Conservation (phyloP, 208 protist species). For the Acanthamoeba divionensis region DNA sequence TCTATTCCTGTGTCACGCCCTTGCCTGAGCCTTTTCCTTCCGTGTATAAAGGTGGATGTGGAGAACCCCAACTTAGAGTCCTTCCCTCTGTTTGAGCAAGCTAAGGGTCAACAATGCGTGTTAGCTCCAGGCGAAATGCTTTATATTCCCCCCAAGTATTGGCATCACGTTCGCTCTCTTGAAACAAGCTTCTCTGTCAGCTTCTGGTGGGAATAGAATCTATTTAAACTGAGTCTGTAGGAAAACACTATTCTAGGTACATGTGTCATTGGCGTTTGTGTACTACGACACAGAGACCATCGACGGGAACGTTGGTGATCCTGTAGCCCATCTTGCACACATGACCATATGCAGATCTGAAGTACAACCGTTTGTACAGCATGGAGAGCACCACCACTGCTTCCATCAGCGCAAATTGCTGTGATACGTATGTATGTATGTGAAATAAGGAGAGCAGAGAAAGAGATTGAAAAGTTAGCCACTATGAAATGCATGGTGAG, state of each 20-base stretch:
- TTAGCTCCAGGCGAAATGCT: constrained; percentile 60
- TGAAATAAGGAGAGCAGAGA: no score
- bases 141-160: constrained; percentile 61
- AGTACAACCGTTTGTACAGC: not conserved
- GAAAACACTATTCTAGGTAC: no score
- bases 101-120: constrained; percentile 41
- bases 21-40: not conserved
- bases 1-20: not conserved
- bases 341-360: not conserved
- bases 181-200: constrained; percentile 62
- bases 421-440: not conserved
- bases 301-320: constrained; percentile 46
- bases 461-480: not conserved
- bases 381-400: constrained; percentile 16
- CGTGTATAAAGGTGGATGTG: constrained; percentile 26
- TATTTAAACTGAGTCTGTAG: no score
- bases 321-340: constrained; percentile 13
- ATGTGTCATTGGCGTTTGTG: not conserved
- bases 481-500: not conserved
- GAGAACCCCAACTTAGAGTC: constrained; percentile 18
- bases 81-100: constrained; percentile 55
- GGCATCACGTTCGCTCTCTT: constrained; percentile 66
- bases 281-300: constrained; percentile 5
- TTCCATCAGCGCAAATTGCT: constrained; percentile 42
- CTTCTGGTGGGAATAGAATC: constrained; percentile 63